phyloP scores from a whole-genome alignment of 805 yeast species.

The Metschnikowia baotianmanensis region DNA sequence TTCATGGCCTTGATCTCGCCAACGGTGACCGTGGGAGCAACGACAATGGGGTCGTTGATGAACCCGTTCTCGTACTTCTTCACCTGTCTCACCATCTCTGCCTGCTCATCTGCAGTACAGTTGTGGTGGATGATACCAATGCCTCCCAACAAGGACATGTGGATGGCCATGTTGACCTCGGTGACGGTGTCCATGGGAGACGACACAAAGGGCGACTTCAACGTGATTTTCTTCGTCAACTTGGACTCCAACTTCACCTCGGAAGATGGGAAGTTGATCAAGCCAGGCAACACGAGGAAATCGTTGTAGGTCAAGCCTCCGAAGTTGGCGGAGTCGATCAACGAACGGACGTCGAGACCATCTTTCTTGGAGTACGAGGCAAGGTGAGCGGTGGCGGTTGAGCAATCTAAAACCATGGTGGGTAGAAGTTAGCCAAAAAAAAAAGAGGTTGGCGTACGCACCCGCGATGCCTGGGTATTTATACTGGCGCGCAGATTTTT shows the following conservation, averaged over 20 bases:
- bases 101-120: conserved; percentile 95
- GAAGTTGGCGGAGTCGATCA: conserved; percentile 85
- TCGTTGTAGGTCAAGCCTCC: conserved; percentile 99
- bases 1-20: conserved; percentile 75
- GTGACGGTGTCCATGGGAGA: conserved; percentile 99
- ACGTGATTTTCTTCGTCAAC: conserved; percentile 86
- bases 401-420: conserved; percentile 37
- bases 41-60: conserved; percentile 89
- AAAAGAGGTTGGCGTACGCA: conserved; percentile 16
- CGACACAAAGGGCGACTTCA: conserved; percentile 93
- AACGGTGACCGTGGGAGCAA: conserved; percentile 73
- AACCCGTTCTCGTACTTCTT: conserved; percentile 97
- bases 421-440: conserved; percentile 46
- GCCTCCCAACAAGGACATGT: conserved; percentile 98
- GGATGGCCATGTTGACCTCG: conserved; percentile 95
- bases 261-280: conserved; percentile 83
- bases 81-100: conserved; percentile 95
- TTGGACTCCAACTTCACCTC: conserved; percentile 76
- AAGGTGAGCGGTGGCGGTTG: conserved; percentile 69
- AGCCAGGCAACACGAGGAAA: conserved; percentile 92
- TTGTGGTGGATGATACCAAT: conserved; percentile 98
- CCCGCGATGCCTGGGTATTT: conserved; percentile 10
- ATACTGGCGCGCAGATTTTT: conserved; percentile 9
- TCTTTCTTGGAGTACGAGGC: conserved; percentile 67
- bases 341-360: conserved; percentile 77